A percentile compares a stretch with the other conserved stretches of the same genome.
Evolutionary conservation across 1,284 basidiomycete genomes (phyloP).

Genomic region (Ceratobasidium sp.): DNA sequence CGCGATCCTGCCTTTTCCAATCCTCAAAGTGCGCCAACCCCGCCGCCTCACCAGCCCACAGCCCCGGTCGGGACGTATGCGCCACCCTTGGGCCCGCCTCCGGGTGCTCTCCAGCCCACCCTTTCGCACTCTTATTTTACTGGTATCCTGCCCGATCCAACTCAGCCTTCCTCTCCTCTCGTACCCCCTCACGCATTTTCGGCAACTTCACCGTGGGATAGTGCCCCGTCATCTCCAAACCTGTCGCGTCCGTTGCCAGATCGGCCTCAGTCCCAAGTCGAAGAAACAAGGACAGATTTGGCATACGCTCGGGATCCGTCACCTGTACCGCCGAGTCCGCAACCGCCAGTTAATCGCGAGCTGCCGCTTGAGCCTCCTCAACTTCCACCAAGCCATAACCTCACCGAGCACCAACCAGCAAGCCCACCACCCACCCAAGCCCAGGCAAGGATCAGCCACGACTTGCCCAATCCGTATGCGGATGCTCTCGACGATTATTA

Average conservation of each 20-base stretch:
- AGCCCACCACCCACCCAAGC: too few species aligned
- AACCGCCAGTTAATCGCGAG: not conserved
- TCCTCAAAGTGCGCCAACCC: constrained; percentile 36
- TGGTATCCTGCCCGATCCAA: constrained; percentile 14
- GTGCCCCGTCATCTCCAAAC: constrained; percentile 17
- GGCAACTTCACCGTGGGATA: constrained; percentile 11
- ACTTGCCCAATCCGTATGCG: too few species aligned
- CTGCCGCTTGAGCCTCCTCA: not conserved
- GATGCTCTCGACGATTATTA: too few species aligned
- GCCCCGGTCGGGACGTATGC: constrained; percentile 46
- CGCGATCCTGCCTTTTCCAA: constrained; percentile 18
- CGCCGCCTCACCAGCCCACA: constrained; percentile 44
- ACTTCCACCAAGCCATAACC: not conserved
- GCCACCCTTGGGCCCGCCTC: constrained; percentile 42
- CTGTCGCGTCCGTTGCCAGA: constrained; percentile 27
- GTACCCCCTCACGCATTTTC: constrained; percentile 18
- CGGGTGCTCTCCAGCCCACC: constrained; percentile 2
- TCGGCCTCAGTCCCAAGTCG: not conserved
- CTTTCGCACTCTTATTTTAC: constrained; percentile 57
- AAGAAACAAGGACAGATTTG: not conserved
- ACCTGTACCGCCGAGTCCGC: not conserved
- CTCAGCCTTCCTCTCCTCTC: not conserved
- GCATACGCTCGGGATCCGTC: not conserved
- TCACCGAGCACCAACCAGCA: too few species aligned
- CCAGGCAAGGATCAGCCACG: too few species aligned